These are phyloP conservation scores for Pseudogymnoascus sp. DNA, from an alignment of 2,329 filamentous ascomycete species.

Conservation along the genomic window DNA sequence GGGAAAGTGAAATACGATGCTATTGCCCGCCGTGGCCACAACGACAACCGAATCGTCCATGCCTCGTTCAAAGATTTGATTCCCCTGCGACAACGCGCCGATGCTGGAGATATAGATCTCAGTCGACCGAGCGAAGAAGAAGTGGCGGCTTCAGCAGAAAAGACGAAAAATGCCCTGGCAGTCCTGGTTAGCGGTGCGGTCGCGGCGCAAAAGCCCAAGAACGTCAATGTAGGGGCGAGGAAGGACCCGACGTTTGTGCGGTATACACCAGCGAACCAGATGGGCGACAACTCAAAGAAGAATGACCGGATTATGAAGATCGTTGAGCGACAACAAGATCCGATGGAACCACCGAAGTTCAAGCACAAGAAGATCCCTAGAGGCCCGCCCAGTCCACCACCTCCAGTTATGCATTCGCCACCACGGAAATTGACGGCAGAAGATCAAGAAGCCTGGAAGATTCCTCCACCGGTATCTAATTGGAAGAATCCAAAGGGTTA, in stretches of 20 bases:
- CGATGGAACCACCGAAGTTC: conserved; percentile 95
- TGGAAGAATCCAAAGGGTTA: conserved; percentile 99
- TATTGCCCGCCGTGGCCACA: conserved; percentile 83
- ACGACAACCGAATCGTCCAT: conserved; percentile 76
- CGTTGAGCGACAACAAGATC: conserved; percentile 85
- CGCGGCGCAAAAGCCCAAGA: conserved; percentile 91
- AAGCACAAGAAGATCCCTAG: conserved; percentile 98
- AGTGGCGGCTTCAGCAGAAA: conserved; percentile 74
- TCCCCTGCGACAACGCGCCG: conserved; percentile 81
- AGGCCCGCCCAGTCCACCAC: conserved; percentile 84
- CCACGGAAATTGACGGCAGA: conserved; percentile 92
- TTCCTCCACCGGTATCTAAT: conserved; percentile 82
- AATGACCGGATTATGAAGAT: conserved; percentile 98
- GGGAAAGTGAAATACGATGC: conserved; percentile 96
- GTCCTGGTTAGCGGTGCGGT: conserved; percentile 77
- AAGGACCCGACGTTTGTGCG: conserved; percentile 88
- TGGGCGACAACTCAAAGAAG: conserved; percentile 80
- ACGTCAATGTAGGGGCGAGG: conserved; percentile 70
- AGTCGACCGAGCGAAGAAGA: conserved; percentile 78
- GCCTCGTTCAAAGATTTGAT: conserved; percentile 96
- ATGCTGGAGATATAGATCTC: conserved; percentile 84
- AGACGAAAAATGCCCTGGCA: conserved; percentile 79
- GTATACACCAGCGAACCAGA: conserved; percentile 93
- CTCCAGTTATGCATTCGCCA: conserved; percentile 90
- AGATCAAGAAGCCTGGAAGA: conserved; percentile 95